Evolutionary conservation across 331 rosid genomes (phyloP).

Genomic region (Malus hybrid): DNA sequence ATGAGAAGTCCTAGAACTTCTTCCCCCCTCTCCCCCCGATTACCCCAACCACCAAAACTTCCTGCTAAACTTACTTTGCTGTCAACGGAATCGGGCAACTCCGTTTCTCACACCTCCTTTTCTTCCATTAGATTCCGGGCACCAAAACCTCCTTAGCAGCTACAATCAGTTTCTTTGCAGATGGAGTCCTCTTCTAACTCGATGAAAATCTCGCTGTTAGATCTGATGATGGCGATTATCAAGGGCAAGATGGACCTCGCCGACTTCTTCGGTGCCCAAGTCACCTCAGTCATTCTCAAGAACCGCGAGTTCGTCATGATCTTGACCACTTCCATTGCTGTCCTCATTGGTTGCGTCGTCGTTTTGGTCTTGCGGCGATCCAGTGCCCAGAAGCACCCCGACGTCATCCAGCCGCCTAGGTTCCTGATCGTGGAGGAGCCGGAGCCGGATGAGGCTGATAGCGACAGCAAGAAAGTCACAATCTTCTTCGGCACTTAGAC

Average conservation of each 20-base stretch:
- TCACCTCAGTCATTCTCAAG: constrained; percentile 43
- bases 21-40: constrained; percentile 35
- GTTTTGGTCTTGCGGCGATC: constrained; percentile 81
- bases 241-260: constrained; percentile 71
- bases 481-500: constrained; percentile 96
- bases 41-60: constrained; percentile 32
- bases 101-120: not conserved
- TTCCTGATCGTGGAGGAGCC: constrained; percentile 33
- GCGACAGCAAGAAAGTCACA: constrained; percentile 72
- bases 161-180: not conserved
- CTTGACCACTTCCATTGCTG: constrained; percentile 77
- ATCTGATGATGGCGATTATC: constrained; percentile 83
- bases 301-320: constrained; percentile 71
- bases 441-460: constrained; percentile 52
- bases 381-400: constrained; percentile 28
- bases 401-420: constrained; percentile 39
- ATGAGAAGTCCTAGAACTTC: constrained; percentile 58
- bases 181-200: constrained; percentile 41
- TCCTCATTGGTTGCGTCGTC: constrained; percentile 72
- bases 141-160: not conserved
- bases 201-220: constrained; percentile 69
- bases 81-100: constrained; percentile 4
- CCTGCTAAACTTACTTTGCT: not conserved
- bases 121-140: constrained; percentile 17
- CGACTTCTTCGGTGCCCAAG: constrained; percentile 24